A percentile compares a stretch with the other conserved stretches of the same genome.
These are phyloP conservation scores for Trametes pubescens DNA, from an alignment of 1,284 basidiomycete species.

Conservation along the genomic window DNA sequence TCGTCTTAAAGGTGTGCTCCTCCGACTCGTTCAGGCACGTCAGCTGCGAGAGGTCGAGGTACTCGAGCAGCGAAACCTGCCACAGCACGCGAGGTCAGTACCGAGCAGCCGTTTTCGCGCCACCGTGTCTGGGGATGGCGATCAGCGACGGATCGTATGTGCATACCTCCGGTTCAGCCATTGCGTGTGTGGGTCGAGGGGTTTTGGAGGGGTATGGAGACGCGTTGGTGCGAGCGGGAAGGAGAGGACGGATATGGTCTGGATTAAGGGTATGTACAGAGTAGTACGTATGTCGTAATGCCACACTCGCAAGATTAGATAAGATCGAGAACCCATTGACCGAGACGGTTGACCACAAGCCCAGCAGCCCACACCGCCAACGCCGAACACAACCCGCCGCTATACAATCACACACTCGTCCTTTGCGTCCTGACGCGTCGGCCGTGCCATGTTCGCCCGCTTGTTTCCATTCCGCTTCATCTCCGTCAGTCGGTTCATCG, in stretches of 20 bases:
- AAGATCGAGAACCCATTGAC: constrained; percentile 31
- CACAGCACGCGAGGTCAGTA: constrained; percentile 5
- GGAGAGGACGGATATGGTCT: constrained; percentile 10
- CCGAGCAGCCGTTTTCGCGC: neutral
- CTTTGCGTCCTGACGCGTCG: constrained; percentile 91
- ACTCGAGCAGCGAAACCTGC: constrained; percentile 66
- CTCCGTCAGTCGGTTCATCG: constrained; percentile 95
- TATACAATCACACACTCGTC: constrained; percentile 90
- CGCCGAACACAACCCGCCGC: neutral
- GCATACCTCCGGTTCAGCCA: constrained; percentile 31
- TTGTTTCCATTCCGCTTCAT: constrained; percentile 84
- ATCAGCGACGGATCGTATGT: neutral
- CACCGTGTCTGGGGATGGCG: constrained; percentile 5
- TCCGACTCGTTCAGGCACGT: constrained; percentile 82
- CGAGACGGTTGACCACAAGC: neutral
- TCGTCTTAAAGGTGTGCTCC: constrained; percentile 66
- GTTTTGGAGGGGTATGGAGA: neutral
- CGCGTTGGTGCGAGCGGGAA: neutral
- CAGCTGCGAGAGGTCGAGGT: constrained; percentile 67
- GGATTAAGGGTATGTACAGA: constrained; percentile 30
- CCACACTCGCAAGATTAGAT: constrained; percentile 36
- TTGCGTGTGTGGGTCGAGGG: neutral
- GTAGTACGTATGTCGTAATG: constrained; percentile 21
- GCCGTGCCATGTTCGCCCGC: constrained; percentile 76
- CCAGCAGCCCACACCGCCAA: neutral